Base-by-base conservation (phyloP, 768 basidiomycete genomes). In the Lactarius sanguifluus region DNA sequence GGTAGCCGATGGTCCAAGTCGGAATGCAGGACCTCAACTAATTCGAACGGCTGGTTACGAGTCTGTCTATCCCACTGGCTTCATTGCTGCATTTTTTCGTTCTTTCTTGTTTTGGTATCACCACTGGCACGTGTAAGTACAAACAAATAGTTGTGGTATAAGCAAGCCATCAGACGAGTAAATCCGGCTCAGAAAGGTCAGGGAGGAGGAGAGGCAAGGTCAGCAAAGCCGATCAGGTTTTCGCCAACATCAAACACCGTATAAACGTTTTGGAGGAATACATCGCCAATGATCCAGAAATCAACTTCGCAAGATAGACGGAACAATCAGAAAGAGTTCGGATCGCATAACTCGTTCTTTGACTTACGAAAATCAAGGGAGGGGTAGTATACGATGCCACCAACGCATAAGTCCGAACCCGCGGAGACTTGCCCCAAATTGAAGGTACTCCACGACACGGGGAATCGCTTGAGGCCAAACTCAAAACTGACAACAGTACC, bases 251-350 rank as follows among this genome's bases (percentile, higher is more conserved):
- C 52, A 45, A 65, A 65, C 3, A 61, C 59, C 18, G 59, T 30
- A 64, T 57, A 67, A 18, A 57, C 56, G 36, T 64, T 25, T 50
- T 25, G 50, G 23, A 50, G 23, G 23, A 50, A 50, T 25, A 15
- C 23, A 25, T 2, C 62, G 3, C 65, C 65, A 45, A 64, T 36
- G 41, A 67, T 36, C 65, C 65, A 67, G 50, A 55, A 66, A 3
- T 5, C 2, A 25, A 15, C 59, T 61, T 30, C 10, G 20, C 12
- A 43, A 12, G 20, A 34, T 6, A 50, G 38, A 7, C 38, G 34
- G 34, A 16, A 15, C 36, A 59, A 38, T n/a, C 56, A 32, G 59
- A 45, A 30, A 32, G 25, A 40, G 32, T 8, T 68, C n/a, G 47
- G 9, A 13, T 23, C 41, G 25, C 28, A 30, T 13, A 32, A n/a